Evolutionary conservation across 768 basidiomycete genomes (phyloP), one percentile per base, ranked within the genome.

Genomic region (Collybiopsis luxurians): DNA sequence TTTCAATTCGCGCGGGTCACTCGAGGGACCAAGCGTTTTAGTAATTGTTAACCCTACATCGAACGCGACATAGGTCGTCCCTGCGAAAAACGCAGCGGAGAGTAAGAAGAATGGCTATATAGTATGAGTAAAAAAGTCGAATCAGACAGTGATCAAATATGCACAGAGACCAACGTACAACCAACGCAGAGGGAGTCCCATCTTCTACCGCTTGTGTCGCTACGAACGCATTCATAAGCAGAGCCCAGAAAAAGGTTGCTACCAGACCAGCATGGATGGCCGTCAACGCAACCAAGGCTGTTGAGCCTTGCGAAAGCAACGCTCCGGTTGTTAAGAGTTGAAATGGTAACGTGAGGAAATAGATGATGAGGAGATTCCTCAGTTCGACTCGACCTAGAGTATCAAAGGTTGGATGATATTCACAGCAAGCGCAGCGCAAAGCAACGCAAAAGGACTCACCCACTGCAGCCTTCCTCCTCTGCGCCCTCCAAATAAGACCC

Each of bases 131-230:
- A n/a, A 27, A 27, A 56, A 44, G 19, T 7, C 40, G 5, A n/a
- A 27, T n/a, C 36, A 24, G 55, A 50, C 55, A 21, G 48, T 48
- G 21, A 19, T 15, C 43, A 49, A 48, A 59, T 38, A 36, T 12
- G 26, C 46, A 81, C 81, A 62, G 53, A 90, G 89, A 53, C 89
- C 3, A 28, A 55, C 54, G 44, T 28, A 55, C 54, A 6, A 55
- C 36, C 72, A 47, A 90, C 59, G 57, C 86, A 82, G 62, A 82
- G 31, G 86, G 73, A 0, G 91, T 91, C 5, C 94, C 96, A 65
- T 92, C 96, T 68, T 98, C 96, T 54, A 98, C 90, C 48, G 95
- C 67, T 71, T 98, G 96, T n/a, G 88, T 90, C 34, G 87, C 85
- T 21, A 94, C 80, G 58, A 92, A 71, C 9, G 79, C 89, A 70